Evolutionary conservation across 2,329 filamentous ascomycete species (phyloP), one percentile per base, ranked within the genome.

Genomic region (Paramyrothecium roridum): DNA sequence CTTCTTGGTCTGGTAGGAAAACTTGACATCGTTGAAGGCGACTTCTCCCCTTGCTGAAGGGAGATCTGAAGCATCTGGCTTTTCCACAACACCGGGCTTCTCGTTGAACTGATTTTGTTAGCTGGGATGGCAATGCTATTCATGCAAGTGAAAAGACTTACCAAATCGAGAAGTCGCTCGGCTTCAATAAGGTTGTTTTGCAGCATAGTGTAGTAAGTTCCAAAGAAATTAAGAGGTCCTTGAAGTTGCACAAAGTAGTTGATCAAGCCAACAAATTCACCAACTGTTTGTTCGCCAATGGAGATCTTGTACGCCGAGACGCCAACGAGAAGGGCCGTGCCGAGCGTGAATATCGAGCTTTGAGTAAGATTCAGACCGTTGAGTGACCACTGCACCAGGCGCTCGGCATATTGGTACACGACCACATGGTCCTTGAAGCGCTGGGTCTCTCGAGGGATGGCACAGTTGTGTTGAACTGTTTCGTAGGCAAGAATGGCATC

Each of bases 391-490:
- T 67, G 59, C 6, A 67, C 61, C 23, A 68, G 48, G 33, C 64
- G 53, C 30, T 69, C 61, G 1, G 61, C 61, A 11, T 71, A 73
- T 58, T 87, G 84, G 62, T 80, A 86, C 12, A 65, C 50, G 19
- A 60, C 40, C 1, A 87, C 82, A 13, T 83, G 80, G 21, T 78
- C 71, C 30, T 75, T 77, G 63, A 85, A 87, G 8, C 82, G 74
- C 52, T 79, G 74, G 46, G 83, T 84, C 63, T 87, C 84, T 57
- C 82, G 80, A 1, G 71, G 71, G 57, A 86, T 80, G 19, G 84
- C 83, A 59, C 84, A 85, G 70, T 86, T 86, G 65, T 86, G 84
- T 60, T 86, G 85, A 48, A 87, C 84, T 1, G 84, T 86, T 57
- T 80, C 77, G 55, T 78, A 80, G 0, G 77, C 76, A 61, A 79